Base-by-base conservation (phyloP, 2,329 filamentous ascomycete species). In the Pezicula neosporulosa region DNA sequence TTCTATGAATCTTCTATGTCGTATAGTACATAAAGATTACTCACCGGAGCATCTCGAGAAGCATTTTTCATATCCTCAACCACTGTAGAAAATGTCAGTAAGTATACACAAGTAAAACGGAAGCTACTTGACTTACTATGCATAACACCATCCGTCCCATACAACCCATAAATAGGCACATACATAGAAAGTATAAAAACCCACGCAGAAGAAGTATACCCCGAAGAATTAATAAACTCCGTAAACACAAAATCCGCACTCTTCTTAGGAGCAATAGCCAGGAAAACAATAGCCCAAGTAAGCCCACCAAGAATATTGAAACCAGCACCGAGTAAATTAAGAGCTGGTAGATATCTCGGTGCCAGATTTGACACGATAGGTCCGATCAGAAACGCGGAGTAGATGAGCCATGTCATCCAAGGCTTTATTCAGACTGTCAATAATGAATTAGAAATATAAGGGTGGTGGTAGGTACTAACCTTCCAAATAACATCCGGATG, bases 101-200 rank as follows among this genome's bases (percentile, higher is more conserved):
- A 24, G 4, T 21, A n/a, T 18, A 12, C n/a, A 3, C 12, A 43
- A 4, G 19, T 3, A 43, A 21, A 21, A 21, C 3, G 21, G 3
- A 21, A 21, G 21, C 5, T 21, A 21, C 21, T 21, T 21, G 21
- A 43, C 39, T 43, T 43, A 43, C 39, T 54, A 56, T 39, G 56
- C 60, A 33, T 68, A 58, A 44, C 36, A 12, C 19, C 36, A 52
- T 41, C 44, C 3, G 49, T 51, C 3, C 49, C 49, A 48, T 47
- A 47, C 12, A 51, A 44, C 3, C 49, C 49, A 48, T 38, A 51
- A 18, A 51, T 51, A 15, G 49, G 49, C 6, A 21, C 35, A 27
- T 51, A 51, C 18, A 51, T 18, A 35, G 35, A 41, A 30, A 60
- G 54, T 30, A 51, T 47, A 35, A 51, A 51, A 51, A 51, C 49